Evolutionary conservation across 495 filamentous ascomycete genomes (phyloP).

Genomic region (Penicillium cataractarum): DNA sequence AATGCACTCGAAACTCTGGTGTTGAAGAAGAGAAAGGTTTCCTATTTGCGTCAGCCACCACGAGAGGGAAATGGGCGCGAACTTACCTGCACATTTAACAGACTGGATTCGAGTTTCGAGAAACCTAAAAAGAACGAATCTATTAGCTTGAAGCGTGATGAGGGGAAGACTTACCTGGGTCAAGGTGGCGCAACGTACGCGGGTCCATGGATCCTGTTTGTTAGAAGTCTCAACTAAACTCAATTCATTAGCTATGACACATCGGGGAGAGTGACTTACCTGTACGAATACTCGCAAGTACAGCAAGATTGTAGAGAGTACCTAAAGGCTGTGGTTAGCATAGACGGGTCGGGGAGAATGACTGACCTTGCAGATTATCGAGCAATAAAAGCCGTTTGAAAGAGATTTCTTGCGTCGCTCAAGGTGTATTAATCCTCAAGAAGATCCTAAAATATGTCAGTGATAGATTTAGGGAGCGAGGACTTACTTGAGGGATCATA

Average conservation of each 20-base stretch:
- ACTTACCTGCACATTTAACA: conserved; percentile 2
- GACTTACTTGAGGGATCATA: not conserved
- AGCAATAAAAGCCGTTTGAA: not conserved
- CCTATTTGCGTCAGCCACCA: conserved; percentile 3
- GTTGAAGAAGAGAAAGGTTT: not conserved
- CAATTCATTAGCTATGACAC: not conserved
- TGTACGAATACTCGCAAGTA: not conserved
- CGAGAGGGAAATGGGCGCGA: not conserved
- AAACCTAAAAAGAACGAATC: not conserved
- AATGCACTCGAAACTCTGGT: no score
- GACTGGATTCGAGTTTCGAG: not conserved
- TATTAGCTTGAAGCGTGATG: not conserved
- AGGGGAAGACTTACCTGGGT: not conserved
- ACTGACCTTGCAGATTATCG: not conserved
- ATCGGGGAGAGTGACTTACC: not conserved
- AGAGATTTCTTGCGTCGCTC: not conserved
- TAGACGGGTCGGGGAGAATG: not conserved
- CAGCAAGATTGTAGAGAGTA: not conserved
- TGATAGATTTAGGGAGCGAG: not conserved
- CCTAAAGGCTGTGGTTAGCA: not conserved
- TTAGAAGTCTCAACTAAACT: not conserved
- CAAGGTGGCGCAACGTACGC: not conserved
- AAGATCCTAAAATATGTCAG: not conserved
- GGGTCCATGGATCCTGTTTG: conserved; percentile 2
- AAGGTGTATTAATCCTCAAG: not conserved